Base-by-base conservation (phyloP, 768 basidiomycete species). In the Kwoniella dejecticola region DNA sequence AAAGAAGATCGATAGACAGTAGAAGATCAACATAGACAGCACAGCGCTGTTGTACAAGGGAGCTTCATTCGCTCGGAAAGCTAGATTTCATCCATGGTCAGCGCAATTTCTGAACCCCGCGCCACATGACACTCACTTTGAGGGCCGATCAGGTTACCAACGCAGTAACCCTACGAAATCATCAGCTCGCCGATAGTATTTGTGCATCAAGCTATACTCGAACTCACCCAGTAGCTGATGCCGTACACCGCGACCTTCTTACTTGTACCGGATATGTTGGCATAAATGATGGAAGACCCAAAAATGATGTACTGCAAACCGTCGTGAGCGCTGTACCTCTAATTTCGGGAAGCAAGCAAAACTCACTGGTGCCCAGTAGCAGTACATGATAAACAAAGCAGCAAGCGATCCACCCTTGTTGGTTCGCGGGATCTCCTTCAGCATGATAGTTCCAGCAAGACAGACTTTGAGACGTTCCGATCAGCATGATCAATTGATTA, bases 181-280 rank as follows among this genome's bases (percentile, higher is more conserved):
- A 5, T 24, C 7, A 2, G 7, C 3, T 47, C 46, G 27, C 23
- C n/a, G 6, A n/a, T 44, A 44, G 11, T n/a, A 5, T 15, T 44
- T n/a, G 41, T 19, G 23, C 1, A 13, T 45, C 17, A n/a, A 5
- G 11, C 19, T 19, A 7, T 5, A 3, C 13, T 24, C 24, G 19
- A 11, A 47, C 46, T 47, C 13, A 47, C 46, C 46, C 46, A 61
- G 48, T 70, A 73, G 15, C 67, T 56, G 29, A 70, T 60, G 27
- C 55, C 69, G 55, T 64, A 67, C 13, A 61, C 60, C 12, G 63
- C 57, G 0, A 45, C 48, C 55, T 68, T 67, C 50, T 73, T 73
- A 26, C 69, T 73, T 30, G 64, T 62, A 1, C 69, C 71, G 17
- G 54, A 67, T 7, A 67, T 60, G 31, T 72, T 69, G 23, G 66